Evolutionary conservation across 2,329 filamentous ascomycete species (phyloP).

Genomic region (Colletotrichum brevisporum): DNA sequence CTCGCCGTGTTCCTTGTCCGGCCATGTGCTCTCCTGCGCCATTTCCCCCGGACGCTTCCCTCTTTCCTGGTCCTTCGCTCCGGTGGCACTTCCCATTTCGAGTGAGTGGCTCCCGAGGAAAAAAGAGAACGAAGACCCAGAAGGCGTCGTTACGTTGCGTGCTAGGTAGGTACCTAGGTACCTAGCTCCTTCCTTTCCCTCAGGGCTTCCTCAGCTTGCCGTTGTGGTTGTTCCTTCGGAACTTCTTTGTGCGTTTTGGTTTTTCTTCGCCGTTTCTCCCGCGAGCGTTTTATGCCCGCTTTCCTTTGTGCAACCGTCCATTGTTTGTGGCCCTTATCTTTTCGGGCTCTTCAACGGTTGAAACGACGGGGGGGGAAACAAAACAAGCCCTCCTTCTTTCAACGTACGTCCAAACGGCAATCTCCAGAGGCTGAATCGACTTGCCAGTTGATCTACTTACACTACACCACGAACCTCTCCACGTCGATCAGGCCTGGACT

Average conservation of each 20-base stretch:
- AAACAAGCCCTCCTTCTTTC: no score
- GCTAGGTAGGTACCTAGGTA: neutral
- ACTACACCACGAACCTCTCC: conserved; percentile 7
- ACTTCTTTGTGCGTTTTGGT: neutral
- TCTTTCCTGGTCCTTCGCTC: conserved; percentile 3
- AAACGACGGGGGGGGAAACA: neutral
- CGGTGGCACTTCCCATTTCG: conserved; percentile 21
- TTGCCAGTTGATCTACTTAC: no score
- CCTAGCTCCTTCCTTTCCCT: no score
- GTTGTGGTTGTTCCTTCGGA: no score
- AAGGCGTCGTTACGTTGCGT: neutral
- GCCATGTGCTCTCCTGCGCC: conserved; percentile 37
- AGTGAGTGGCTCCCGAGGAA: conserved; percentile 5
- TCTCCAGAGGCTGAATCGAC: conserved; percentile 2
- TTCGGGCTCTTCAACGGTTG: conserved; percentile 9
- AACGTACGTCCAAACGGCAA: neutral
- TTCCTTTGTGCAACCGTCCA: conserved; percentile 23
- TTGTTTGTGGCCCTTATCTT: no score
- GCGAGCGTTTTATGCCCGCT: conserved; percentile 5
- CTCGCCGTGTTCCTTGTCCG: conserved; percentile 17
- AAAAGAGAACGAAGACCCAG: neutral
- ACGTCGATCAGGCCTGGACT: conserved; percentile 33
- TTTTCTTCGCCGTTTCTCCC: neutral
- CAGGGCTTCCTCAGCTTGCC: no score
- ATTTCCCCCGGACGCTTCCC: conserved; percentile 29